phyloP scores from a whole-genome alignment of 768 basidiomycete genomes.

The Lactarius trivialis region DNA sequence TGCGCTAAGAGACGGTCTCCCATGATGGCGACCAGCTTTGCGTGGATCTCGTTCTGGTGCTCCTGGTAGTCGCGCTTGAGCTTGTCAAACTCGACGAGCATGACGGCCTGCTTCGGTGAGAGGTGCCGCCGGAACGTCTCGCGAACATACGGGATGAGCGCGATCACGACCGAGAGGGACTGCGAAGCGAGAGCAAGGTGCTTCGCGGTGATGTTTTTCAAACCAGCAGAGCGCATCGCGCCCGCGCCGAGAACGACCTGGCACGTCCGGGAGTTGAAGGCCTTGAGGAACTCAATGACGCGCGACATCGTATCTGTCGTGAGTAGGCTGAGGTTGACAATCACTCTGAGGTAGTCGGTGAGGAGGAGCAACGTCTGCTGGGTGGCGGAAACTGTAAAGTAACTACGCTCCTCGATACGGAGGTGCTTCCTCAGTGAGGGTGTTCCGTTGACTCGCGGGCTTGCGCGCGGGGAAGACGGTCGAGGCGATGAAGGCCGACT shows the following conservation, averaged over 20 bases:
- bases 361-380: constrained; percentile 65
- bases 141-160: constrained; percentile 91
- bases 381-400: constrained; percentile 84
- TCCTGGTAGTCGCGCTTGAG: constrained; percentile 99
- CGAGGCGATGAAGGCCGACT: constrained; percentile 15
- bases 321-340: constrained; percentile 81
- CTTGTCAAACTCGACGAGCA: constrained; percentile 97
- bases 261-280: constrained; percentile 96
- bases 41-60: constrained; percentile 98
- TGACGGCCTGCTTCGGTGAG: constrained; percentile 90
- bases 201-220: constrained; percentile 98
- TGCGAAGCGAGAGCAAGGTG: constrained; percentile 96
- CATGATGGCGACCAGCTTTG: constrained; percentile 98
- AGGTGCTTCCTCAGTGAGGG: constrained; percentile 45
- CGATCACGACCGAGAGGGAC: constrained; percentile 88
- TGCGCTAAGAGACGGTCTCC: constrained; percentile 86
- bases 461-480: constrained; percentile 19
- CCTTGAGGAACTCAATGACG: constrained; percentile 92
- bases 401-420: constrained; percentile 76
- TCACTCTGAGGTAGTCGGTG: constrained; percentile 79
- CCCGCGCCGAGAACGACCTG: constrained; percentile 98
- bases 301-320: constrained; percentile 95
- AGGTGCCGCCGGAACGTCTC: constrained; percentile 93
- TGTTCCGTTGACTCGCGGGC: constrained; percentile 21
- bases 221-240: constrained; percentile 95